Evolutionary conservation across 2,329 filamentous ascomycete genomes (phyloP).

Genomic region (Fusarium sp.): DNA sequence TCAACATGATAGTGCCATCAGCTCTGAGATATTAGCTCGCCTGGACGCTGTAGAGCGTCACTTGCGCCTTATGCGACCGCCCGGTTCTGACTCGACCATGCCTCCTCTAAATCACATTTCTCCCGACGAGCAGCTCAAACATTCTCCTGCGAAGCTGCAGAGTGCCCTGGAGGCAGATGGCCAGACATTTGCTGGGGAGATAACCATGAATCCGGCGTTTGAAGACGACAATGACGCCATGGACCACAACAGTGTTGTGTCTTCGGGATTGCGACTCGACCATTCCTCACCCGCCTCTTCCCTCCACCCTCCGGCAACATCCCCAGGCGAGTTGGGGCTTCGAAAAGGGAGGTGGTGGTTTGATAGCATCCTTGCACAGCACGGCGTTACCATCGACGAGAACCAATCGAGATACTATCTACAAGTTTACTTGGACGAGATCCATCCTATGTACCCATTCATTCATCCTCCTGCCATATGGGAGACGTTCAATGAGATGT

Average conservation of each 20-base stretch:
- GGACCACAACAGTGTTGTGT: neutral
- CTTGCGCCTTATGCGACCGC: slow-evolving; percentile 6
- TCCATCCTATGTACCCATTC: slow-evolving; percentile 26
- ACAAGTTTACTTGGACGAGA: slow-evolving; percentile 28
- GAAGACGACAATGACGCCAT: slow-evolving; percentile 12
- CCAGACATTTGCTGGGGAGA: slow-evolving; percentile 33
- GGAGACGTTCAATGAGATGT: slow-evolving; percentile 31
- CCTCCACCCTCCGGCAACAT: neutral
- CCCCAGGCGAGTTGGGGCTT: neutral
- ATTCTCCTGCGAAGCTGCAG: slow-evolving; percentile 10
- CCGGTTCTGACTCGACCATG: neutral
- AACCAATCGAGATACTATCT: slow-evolving; percentile 23
- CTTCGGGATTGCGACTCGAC: slow-evolving; percentile 2
- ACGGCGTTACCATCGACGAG: slow-evolving; percentile 22
- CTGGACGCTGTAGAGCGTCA: slow-evolving; percentile 20
- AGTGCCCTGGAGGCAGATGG: slow-evolving; percentile 26
- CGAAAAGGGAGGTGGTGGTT: slow-evolving; percentile 20
- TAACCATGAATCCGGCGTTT: slow-evolving; percentile 26
- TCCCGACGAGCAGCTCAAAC: slow-evolving; percentile 16
- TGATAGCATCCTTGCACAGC: slow-evolving; percentile 11
- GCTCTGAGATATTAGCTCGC: slow-evolving; percentile 11
- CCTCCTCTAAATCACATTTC: neutral
- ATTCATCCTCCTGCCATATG: slow-evolving; percentile 26
- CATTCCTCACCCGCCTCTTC: slow-evolving; percentile 7
- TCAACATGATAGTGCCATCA: neutral